Conservation (phyloP, 495 filamentous ascomycete genomes). For the Neurospora tetraspora region DNA sequence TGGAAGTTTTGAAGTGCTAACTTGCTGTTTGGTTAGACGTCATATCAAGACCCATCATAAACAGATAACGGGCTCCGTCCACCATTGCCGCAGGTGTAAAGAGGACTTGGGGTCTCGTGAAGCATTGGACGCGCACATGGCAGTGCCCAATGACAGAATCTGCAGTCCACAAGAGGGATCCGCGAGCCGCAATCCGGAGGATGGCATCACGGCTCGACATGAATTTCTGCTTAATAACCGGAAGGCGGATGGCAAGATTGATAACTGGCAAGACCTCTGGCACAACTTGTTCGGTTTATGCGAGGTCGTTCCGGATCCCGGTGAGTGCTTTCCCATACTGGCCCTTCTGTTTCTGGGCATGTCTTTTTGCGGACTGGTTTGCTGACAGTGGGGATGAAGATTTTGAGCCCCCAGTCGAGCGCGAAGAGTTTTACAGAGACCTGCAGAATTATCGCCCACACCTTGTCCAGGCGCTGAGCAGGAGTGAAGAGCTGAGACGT, state of each 20-base stretch:
- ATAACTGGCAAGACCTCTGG: conserved; percentile 19
- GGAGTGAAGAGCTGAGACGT: neutral
- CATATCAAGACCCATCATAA: conserved; percentile 22
- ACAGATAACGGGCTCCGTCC: neutral
- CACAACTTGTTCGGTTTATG: conserved; percentile 13
- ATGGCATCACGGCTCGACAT: conserved; percentile 15
- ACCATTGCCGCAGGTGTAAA: conserved; percentile 19
- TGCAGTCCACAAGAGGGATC: conserved; percentile 7
- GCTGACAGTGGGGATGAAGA: neutral
- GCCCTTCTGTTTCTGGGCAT: neutral
- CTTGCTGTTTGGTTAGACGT: conserved; percentile 3
- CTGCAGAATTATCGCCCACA: neutral
- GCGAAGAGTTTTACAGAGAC: conserved; percentile 19
- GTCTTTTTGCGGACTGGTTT: neutral
- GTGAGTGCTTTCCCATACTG: conserved; percentile 1
- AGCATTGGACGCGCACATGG: conserved; percentile 9
- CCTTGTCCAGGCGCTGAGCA: neutral
- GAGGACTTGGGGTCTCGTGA: conserved; percentile 6
- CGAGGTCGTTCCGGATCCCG: conserved; percentile 3
- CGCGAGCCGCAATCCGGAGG: conserved; percentile 17
- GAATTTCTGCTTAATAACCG: conserved; percentile 19
- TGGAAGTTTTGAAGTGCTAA: neutral
- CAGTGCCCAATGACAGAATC: conserved; percentile 6
- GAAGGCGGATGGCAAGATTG: conserved; percentile 17
- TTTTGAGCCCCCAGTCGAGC: conserved; percentile 20